Evolutionary conservation across 1,284 basidiomycete species (phyloP).

Genomic region (Bondarzewia mesenterica): DNA sequence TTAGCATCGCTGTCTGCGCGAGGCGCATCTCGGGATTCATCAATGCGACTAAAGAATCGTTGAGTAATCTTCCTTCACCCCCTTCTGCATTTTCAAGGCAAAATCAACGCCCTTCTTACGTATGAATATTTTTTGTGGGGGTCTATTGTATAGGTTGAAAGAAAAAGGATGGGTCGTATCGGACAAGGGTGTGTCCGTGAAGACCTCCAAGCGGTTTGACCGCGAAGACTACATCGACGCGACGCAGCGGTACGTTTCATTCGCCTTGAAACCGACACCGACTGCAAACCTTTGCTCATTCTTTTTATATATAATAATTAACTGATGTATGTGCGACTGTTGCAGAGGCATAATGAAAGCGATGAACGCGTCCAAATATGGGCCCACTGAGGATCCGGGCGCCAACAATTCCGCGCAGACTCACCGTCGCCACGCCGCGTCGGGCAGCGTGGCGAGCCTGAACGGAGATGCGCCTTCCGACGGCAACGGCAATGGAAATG

Average conservation of each 20-base stretch:
- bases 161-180: conserved; percentile 48
- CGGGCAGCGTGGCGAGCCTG: neutral
- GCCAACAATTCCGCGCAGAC: neutral
- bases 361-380: neutral
- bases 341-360: conserved; percentile 6
- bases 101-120: too few species aligned
- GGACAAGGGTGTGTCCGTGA: conserved; percentile 49
- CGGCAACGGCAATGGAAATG: neutral
- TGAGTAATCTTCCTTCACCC: neutral
- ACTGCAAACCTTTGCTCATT: neutral
- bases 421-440: neutral
- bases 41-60: conserved; percentile 4
- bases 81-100: neutral
- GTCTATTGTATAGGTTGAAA: conserved; percentile 35
- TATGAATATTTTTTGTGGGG: too few species aligned
- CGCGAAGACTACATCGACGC: conserved; percentile 61
- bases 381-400: neutral
- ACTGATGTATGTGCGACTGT: too few species aligned
- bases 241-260: conserved; percentile 61
- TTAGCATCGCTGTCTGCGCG: conserved; percentile 1
- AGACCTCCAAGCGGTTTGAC: conserved; percentile 49
- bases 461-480: neutral
- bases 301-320: neutral
- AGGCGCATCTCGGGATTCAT: neutral
- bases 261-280: neutral